phyloP scores from a whole-genome alignment of 805 yeast species.

The Candida ulmi region DNA sequence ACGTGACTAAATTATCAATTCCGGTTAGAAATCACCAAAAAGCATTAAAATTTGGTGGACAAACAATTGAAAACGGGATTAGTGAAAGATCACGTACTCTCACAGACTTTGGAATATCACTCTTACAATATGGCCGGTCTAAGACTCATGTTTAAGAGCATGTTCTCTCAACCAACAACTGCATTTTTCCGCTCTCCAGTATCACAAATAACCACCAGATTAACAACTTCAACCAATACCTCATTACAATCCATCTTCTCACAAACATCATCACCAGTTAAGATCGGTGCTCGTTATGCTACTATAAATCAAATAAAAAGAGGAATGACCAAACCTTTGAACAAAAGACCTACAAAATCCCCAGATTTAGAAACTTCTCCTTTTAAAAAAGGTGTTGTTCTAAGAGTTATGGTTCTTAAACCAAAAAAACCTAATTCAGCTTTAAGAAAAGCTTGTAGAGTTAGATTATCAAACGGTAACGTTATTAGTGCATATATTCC shows the following conservation, averaged over 20 bases:
- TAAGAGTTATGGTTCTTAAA: slow-evolving; percentile 89
- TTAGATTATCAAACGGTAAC: slow-evolving; percentile 84
- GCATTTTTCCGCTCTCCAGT: slow-evolving; percentile 9
- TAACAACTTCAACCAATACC: slow-evolving; percentile 4
- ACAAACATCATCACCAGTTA: slow-evolving; percentile 11
- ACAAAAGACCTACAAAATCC: slow-evolving; percentile 46
- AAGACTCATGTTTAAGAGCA: slow-evolving; percentile 21
- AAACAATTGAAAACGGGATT: no score
- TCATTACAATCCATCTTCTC: slow-evolving; percentile 9
- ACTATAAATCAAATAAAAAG: slow-evolving; percentile 73
- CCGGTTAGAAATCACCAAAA: no score
- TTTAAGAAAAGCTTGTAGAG: slow-evolving; percentile 94
- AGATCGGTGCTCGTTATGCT: slow-evolving; percentile 34
- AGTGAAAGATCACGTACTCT: no score
- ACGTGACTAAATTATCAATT: no score
- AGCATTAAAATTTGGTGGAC: no score
- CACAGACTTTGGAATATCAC: no score
- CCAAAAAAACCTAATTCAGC: slow-evolving; percentile 99
- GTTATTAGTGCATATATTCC: slow-evolving; percentile 91
- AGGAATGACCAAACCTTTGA: slow-evolving; percentile 54
- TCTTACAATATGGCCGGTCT: slow-evolving; percentile 3
- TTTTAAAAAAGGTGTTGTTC: slow-evolving; percentile 86
- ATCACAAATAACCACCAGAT: slow-evolving; percentile 1
- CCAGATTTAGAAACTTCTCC: slow-evolving; percentile 86
- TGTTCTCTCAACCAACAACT: slow-evolving; percentile 14